phyloP scores from a whole-genome alignment of 495 filamentous ascomycete genomes.

The Aspergillus nanangensis region DNA sequence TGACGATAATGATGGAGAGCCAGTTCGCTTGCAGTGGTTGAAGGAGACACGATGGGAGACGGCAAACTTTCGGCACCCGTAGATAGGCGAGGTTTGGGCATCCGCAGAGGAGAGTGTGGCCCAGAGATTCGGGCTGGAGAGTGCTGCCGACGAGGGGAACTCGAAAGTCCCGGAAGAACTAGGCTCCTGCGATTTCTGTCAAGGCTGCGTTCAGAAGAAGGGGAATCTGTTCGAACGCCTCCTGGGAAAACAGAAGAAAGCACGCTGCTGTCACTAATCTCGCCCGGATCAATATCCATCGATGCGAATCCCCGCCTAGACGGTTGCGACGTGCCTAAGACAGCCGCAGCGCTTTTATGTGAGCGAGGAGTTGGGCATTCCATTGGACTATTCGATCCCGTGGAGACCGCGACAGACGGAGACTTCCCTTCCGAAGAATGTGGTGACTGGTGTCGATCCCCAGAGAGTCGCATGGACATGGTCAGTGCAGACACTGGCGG shows the following conservation, averaged over 20 bases:
- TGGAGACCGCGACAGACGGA: conserved; percentile 63
- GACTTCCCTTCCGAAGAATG: conserved; percentile 39
- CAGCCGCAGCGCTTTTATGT: conserved; percentile 61
- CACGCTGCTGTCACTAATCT: conserved; percentile 82
- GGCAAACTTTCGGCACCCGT: conserved; percentile 68
- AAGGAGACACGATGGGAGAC: conserved; percentile 86
- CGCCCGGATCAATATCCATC: conserved; percentile 71
- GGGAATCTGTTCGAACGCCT: conserved; percentile 75
- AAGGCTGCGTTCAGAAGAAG: conserved; percentile 78
- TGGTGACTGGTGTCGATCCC: conserved; percentile 25
- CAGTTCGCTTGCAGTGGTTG: conserved; percentile 76
- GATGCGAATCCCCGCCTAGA: conserved; percentile 68
- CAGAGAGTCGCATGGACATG: conserved; percentile 40
- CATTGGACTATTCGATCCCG: conserved; percentile 82
- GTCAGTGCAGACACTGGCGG: conserved; percentile 35
- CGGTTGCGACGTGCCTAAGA: conserved; percentile 57
- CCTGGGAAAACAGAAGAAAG: conserved; percentile 75
- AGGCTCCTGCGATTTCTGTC: conserved; percentile 82
- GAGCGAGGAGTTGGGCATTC: conserved; percentile 91
- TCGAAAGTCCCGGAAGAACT: conserved; percentile 64
- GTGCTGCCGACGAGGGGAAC: conserved; percentile 75
- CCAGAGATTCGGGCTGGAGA: conserved; percentile 72
- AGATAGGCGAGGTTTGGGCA: conserved; percentile 78
- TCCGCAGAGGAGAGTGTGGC: conserved; percentile 83
- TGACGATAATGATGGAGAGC: conserved; percentile 56